Evolutionary conservation across 441 rosid species (phyloP), one percentile per base, ranked within the genome.

Genomic region (Macaranga tanarius): DNA sequence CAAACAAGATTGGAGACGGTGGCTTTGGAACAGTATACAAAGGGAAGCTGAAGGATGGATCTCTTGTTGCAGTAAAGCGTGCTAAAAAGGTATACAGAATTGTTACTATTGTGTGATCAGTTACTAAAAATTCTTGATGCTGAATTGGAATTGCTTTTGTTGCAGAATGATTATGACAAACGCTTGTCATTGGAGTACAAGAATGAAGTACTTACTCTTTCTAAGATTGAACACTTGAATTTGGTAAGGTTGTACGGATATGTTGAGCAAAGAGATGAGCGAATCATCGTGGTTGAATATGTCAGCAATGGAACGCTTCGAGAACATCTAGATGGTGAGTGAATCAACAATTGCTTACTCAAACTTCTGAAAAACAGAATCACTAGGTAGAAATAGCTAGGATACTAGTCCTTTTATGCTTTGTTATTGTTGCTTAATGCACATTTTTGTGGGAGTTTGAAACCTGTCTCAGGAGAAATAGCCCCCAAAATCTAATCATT

Each of bases 161-260:
- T 76, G 79, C 91, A 87, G 97, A 84, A 85, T 73, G 79, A 77
- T 44, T 76, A 79, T 62, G 88, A 85, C 31, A 82, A 60, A 61
- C 76, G 75, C 77, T 75, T 80, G 74, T 72, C 82, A n/a, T 55
- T 42, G 74, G 96, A 93, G 76, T 93, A 89, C 89, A 85, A 82
- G 88, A 93, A 91, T 64, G 98, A 91, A 71, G 86, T 92, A 73
- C 81, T 79, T 77, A 81, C 96, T n/a, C 70, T 91, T 78, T 91
- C 96, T 7, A 86, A 91, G 88, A 90, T 93, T n/a, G 95, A 91
- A 79, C 98, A 93, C 85, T 75, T 89, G 81, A 89, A 86, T 84
- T 79, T 93, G 80, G 98, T 93, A 61, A 91, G 82, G 75, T 79
- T 90, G 10, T 83, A 86, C 67, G 98, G 98, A 22, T 91, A 79